Evolutionary conservation across 345 rosid species (phyloP).

Genomic region (Acer yangbiense): DNA sequence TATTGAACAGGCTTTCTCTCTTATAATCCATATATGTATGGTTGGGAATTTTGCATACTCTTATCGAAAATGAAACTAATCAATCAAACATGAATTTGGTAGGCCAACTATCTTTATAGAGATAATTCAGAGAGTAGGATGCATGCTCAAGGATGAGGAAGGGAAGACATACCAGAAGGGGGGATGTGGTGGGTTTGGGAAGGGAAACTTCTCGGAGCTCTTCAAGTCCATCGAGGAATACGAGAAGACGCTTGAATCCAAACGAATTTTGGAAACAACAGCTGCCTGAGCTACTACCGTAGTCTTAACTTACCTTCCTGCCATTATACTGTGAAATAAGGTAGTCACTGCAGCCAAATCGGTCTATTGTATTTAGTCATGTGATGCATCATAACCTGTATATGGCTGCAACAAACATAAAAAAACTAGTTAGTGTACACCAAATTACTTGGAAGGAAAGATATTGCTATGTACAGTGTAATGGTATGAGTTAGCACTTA

Average conservation of each 20-base stretch:
- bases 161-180: slow-evolving; percentile 85
- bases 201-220: slow-evolving; percentile 93
- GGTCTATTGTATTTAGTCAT: background rate
- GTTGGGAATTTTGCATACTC: too few species aligned
- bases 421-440: background rate
- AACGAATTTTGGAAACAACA: slow-evolving; percentile 31
- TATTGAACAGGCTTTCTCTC: too few species aligned
- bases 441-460: background rate
- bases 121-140: slow-evolving; percentile 90
- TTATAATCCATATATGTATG: too few species aligned
- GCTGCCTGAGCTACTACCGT: slow-evolving; percentile 20
- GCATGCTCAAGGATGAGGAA: slow-evolving; percentile 66
- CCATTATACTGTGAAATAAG: background rate
- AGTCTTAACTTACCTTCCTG: background rate
- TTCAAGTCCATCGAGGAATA: slow-evolving; percentile 93
- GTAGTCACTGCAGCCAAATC: background rate
- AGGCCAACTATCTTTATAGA: slow-evolving; percentile 97
- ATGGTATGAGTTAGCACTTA: background rate
- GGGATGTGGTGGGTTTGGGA: slow-evolving; percentile 95
- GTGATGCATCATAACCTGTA: background rate
- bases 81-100: background rate
- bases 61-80: background rate
- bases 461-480: background rate
- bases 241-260: slow-evolving; percentile 84
- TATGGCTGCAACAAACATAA: background rate